phyloP scores from a whole-genome alignment of 192 early-diverging fungal species.

The Coemansia sp. region DNA sequence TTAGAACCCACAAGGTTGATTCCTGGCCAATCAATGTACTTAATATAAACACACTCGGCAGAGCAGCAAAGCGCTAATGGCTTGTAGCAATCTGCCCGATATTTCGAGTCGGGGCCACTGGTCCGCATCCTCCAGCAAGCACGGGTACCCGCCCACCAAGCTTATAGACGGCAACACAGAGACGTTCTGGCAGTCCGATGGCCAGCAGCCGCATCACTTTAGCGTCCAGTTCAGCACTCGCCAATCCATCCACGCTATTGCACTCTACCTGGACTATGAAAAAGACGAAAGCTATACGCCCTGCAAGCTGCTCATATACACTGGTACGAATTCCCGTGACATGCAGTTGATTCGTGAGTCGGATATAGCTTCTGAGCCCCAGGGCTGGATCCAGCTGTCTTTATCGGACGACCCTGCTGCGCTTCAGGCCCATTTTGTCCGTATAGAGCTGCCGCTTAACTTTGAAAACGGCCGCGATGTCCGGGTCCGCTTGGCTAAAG shows the following conservation, averaged over 20 bases:
- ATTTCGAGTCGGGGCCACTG: slow-evolving; percentile 15
- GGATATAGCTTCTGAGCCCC: slow-evolving; percentile 20
- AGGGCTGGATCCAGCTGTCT: slow-evolving; percentile 31
- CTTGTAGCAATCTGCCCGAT: slow-evolving; percentile 5
- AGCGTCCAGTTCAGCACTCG: slow-evolving; percentile 22
- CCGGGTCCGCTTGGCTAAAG: slow-evolving; percentile 26
- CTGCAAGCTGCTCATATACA: slow-evolving; percentile 18
- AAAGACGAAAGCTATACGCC: slow-evolving; percentile 53
- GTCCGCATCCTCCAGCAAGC: slow-evolving; percentile 38
- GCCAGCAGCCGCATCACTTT: slow-evolving; percentile 42
- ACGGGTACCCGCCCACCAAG: slow-evolving; percentile 23
- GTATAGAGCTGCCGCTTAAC: slow-evolving; percentile 38
- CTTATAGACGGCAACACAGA: slow-evolving; percentile 24
- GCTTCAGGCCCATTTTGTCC: slow-evolving; percentile 34
- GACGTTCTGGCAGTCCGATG: slow-evolving; percentile 53
- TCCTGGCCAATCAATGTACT: slow-evolving; percentile 2
- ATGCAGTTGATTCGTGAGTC: slow-evolving; percentile 24
- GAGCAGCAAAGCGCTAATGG: neutral
- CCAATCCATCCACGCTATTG: slow-evolving; percentile 27
- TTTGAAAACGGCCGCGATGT: slow-evolving; percentile 48
- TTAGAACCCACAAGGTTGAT: slow-evolving; percentile 1
- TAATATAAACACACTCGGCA: slow-evolving; percentile 12
- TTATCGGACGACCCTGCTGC: slow-evolving; percentile 15
- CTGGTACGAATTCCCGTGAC: slow-evolving; percentile 31
- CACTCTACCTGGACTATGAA: slow-evolving; percentile 33